Base-by-base conservation (phyloP, 306 rosid species). In the Mimosa bimucronata region DNA sequence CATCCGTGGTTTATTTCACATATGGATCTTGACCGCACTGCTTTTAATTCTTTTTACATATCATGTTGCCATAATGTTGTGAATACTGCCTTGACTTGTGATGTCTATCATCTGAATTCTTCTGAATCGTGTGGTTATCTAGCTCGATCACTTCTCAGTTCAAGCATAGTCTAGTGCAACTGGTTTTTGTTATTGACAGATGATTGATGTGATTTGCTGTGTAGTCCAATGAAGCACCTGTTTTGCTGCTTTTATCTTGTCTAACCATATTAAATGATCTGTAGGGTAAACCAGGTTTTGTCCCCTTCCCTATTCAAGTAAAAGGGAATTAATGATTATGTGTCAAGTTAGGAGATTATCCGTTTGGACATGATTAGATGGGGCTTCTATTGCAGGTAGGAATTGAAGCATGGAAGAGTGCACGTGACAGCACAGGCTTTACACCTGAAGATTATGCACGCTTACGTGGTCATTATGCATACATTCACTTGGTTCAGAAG, bases 371-470 rank as follows among this genome's bases (percentile, higher is more conserved):
- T 53, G 76, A 65, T 77, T 38, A 55, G 16, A 48, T 29, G 73
- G 21, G 52, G 12, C 41, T 52, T 58, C 67, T 77, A 58, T 66
- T 83, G 41, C 87, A 92, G 98, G 97, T 90, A 85, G 98, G 98
- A 88, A 82, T 92, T 66, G 92, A 92, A 86, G 98, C 96, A 12
- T 94, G 98, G 97, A 89, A 87, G 82, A 90, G 75, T 78, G 89
- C 92, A 9, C 86, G 84, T 45, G 98, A 94, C 83, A 79, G 85
- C 75, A 89, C 94, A 1, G 98, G 98, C 14, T 90, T 86, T 58
- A 94, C 97, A 8, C 98, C 98, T 1, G 90, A 92, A 73, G 97
- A 94, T 83, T 92, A 92, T 79, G 98, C 97, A 13, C 85, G 90
- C 65, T 81, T 90, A 44, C 91, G 89, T 6, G 96, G 96, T 70